Evolutionary conservation across 306 rosid genomes (phyloP).

Genomic region (Luffa acutangula): DNA sequence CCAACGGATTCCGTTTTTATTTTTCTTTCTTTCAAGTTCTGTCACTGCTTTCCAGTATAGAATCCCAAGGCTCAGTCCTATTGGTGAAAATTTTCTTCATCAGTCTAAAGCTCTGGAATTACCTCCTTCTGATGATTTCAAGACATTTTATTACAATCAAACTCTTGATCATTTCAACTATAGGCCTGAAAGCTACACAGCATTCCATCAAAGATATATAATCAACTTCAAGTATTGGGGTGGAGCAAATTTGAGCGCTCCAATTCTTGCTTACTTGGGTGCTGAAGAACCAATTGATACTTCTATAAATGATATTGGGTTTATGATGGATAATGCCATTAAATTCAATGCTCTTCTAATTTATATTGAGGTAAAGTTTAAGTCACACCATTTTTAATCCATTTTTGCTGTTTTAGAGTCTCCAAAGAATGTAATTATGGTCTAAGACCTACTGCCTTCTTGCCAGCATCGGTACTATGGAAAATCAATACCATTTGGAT

Average conservation of each 20-base stretch:
- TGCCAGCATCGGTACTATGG: slow-evolving; percentile 68
- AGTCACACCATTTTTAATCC: neutral
- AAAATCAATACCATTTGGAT: slow-evolving; percentile 56
- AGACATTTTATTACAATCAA: slow-evolving; percentile 46
- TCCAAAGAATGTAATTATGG: neutral
- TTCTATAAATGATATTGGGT: slow-evolving; percentile 17
- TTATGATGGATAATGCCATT: slow-evolving; percentile 45
- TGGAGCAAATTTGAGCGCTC: slow-evolving; percentile 45
- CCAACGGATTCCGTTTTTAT: slow-evolving; percentile 15
- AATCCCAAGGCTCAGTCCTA: slow-evolving; percentile 22
- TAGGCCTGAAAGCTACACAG: slow-evolving; percentile 41
- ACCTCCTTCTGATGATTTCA: slow-evolving; percentile 6
- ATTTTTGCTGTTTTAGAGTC: neutral
- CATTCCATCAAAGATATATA: slow-evolving; percentile 52
- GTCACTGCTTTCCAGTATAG: slow-evolving; percentile 9
- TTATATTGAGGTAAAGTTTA: slow-evolving; percentile 50
- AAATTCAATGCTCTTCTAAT: slow-evolving; percentile 50
- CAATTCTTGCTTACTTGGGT: slow-evolving; percentile 55
- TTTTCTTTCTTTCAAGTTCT: slow-evolving; percentile 13
- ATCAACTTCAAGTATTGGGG: slow-evolving; percentile 59
- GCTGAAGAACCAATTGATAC: slow-evolving; percentile 28
- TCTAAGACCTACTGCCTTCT: neutral
- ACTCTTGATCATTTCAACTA: slow-evolving; percentile 70
- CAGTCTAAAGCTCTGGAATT: slow-evolving; percentile 9
- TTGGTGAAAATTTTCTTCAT: slow-evolving; percentile 9